Base-by-base conservation (phyloP, 225 moss, liverwort and hornwort species). In the Physcomitrellopsis africana region DNA sequence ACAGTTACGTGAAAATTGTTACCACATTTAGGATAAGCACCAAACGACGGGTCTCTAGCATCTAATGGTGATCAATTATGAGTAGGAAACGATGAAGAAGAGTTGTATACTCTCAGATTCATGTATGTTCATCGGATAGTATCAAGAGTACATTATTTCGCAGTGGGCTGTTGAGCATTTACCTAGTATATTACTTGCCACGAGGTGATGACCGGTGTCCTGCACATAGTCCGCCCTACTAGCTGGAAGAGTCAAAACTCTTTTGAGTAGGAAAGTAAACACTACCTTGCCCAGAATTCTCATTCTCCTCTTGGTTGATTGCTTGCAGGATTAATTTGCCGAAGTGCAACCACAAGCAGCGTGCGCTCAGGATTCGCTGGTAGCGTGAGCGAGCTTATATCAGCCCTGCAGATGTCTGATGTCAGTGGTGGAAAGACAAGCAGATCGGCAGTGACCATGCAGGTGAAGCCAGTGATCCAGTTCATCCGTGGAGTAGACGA, bases 401-500 rank as follows among this genome's bases (percentile, higher is more conserved):
- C 69, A 20, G 65, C 63, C 37, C 52, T 67, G 18, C 74, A 42
- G 14, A 13, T 72, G 0, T 76, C 71, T 26, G 74, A 63, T 11
- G 59, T 60, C 17, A 61, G 70, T 29, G 66, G 43, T 27, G 64
- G 69, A 43, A 67, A 55, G 20, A 61, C 48, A 42, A 63, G 70
- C 72, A 84, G 80, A 55, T 47, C 77, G 1, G 45, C 69, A 1
- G 68, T 87, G 61, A 73, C 55, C 59, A 79, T 81, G 79, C 70
- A 76, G 47, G 75, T 64, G 56, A 89, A 83, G 70, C 92, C 96
- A 18, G 85, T 91, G 45, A 93, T 99, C 60, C 95, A 99, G 80
- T 99, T 99, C 79, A 99, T 99, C 69, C 83, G 99, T 60, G 95
- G 95, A 19, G 84, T 92, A 51, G 91, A 99, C 51, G 99, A 99